Conservation (phyloP, 2,329 filamentous ascomycete species). For the Niveomyces coronatus region DNA sequence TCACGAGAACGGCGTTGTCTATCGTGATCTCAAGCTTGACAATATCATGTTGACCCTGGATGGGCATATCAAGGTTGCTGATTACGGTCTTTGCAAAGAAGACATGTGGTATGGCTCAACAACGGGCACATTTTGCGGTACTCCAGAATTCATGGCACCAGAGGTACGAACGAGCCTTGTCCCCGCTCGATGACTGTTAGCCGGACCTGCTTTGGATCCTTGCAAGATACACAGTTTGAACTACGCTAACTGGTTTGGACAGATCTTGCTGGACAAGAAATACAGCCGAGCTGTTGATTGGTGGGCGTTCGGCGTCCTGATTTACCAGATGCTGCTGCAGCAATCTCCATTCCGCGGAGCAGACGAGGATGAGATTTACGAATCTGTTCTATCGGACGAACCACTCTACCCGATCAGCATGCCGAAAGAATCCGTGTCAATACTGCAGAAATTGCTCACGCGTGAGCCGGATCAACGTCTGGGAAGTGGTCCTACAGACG, state of each 20-base stretch:
- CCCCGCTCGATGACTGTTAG: background rate
- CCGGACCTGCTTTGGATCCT: background rate
- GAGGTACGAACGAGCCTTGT: conserved; percentile 48
- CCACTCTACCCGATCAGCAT: conserved; percentile 97
- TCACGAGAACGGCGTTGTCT: conserved; percentile 98
- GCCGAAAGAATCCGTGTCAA: conserved; percentile 94
- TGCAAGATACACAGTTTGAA: too few relatives aligned
- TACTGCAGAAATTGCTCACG: conserved; percentile 92
- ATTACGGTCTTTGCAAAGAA: conserved; percentile 98
- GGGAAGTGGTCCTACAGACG: conserved; percentile 90
- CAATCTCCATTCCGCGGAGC: conserved; percentile 98
- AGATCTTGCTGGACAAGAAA: conserved; percentile 97
- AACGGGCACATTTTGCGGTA: conserved; percentile 96
- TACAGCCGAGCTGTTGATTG: conserved; percentile 96
- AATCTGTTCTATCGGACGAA: conserved; percentile 94
- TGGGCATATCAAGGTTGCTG: conserved; percentile 95
- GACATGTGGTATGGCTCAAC: conserved; percentile 99
- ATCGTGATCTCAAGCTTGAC: conserved; percentile 88
- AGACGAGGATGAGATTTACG: conserved; percentile 98
- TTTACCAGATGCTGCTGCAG: conserved; percentile 98
- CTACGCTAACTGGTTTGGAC: conserved; percentile 16
- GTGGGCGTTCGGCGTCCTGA: conserved; percentile 98
- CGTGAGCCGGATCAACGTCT: conserved; percentile 88
- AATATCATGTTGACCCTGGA: conserved; percentile 91
- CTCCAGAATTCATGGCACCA: conserved; percentile 98